Evolutionary conservation across 345 rosid species (phyloP), one percentile per base, ranked within the genome.

Genomic region (Salix dunnii): DNA sequence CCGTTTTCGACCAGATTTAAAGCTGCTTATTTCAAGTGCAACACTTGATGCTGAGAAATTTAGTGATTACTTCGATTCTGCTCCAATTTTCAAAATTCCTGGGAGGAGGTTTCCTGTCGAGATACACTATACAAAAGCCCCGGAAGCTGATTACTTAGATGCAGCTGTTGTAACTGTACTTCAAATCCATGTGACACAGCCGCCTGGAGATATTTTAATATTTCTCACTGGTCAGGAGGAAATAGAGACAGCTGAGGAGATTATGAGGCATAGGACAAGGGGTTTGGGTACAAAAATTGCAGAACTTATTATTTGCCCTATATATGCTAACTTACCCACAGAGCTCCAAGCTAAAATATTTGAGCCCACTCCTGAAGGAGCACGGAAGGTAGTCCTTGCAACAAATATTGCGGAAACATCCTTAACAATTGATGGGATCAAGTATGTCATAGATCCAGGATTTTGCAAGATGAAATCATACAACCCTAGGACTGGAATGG

Each of bases 331-430:
- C 77, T 90, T 96, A 82, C 99, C 98, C 53, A 96, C 98, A 5
- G 98, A 96, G 78, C 94, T 96, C 79, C 99, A 96, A 79, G 89
- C 97, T 27, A 96, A 96, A 74, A 96, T 96, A 86, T 96, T 96
- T 85, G 99, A 92, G 77, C 91, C 96, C 70, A 96, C 99, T 46
- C 99, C 99, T 67, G 96, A 91, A 79, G 99, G 96, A 65, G 99
- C 97, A 33, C 91, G 98, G 35, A 96, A 96, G 83, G 99, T 96
- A 55, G 96, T 96, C 74, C 83, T 93, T 67, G 98, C 99, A 2
- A 96, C 99, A 78, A 96, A 96, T 82, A 96, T 96, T 68, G 99
- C 98, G 13, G 99, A 96, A 88, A 93, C 99, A 64, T 96, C 99
- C 33, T 80, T 96, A 74, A 96, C 98, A 14, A 96, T 96, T 36